Evolutionary conservation across 306 rosid species (phyloP), one percentile per base, ranked within the genome.

Genomic region (Lathyrus aphaca): DNA sequence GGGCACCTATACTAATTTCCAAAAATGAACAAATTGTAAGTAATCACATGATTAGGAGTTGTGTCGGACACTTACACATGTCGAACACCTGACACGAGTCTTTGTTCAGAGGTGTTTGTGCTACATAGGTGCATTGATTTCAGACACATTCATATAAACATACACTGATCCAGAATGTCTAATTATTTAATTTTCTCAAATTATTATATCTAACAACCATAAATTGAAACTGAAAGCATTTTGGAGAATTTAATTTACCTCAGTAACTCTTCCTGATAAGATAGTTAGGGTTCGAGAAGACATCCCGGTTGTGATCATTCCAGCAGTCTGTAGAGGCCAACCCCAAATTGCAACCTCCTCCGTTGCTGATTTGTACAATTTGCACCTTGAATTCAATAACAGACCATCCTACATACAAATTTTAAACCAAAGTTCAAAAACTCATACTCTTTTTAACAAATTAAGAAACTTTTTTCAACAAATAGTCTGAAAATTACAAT

Each of bases 251-350:
- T 8, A 38, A 71, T 39, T 80, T 81, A 88, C 97, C 96, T 91
- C 86, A 0, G 92, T 91, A 50, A 91, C 82, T 83, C 95, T 82
- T 73, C 96, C 97, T 4, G 97, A 84, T 65, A 94, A 63, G 77
- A 94, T 67, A 17, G 90, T 80, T 76, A 85, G 81, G 23, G 92
- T 73, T 61, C 84, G 74, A 13, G 43, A 63, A 49, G 99, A 91
- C 72, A 86, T 74, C 4, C 88, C 88, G 17, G 79, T 75, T 12
- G 81, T 79, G 64, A 91, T 89, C 79, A 94, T 72, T 40, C 99
- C 99, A 25, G 97, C 89, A 3, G 99, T 91, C 82, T 91, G 99
- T 80, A 91, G 60, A 35, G 99, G 97, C 97, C 99, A 94, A 12
- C 96, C 99, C 99, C 96, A 91, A 5, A 91, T 64, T 71, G 88